A percentile compares a stretch with the other conserved stretches of the same genome.
Conservation (phyloP, 2,329 filamentous ascomycete genomes). For the Neobulgaria alba region DNA sequence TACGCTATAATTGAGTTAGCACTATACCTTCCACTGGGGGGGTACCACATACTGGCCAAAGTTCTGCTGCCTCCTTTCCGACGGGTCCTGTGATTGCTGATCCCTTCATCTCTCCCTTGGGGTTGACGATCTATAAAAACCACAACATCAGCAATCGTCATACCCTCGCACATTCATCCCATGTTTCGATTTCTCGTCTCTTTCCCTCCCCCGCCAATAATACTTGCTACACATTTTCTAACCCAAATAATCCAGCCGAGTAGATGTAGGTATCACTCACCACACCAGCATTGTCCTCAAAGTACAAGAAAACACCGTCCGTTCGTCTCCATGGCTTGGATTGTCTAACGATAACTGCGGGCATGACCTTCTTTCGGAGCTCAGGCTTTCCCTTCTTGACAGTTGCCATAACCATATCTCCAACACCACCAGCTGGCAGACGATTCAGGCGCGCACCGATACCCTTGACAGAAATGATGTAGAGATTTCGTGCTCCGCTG, state of each 20-base stretch:
- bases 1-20: conserved; percentile 58
- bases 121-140: conserved; percentile 80
- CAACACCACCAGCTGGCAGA: conserved; percentile 92
- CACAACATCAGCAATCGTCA: conserved; percentile 30
- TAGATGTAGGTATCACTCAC: no score
- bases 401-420: conserved; percentile 99
- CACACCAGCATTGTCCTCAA: conserved; percentile 99
- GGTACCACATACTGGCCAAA: conserved; percentile 77
- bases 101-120: conserved; percentile 99
- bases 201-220: no score
- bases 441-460: conserved; percentile 96
- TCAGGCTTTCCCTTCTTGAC: conserved; percentile 99
- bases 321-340: conserved; percentile 99
- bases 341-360: conserved; percentile 96
- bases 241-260: no score
- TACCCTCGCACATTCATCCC: background rate
- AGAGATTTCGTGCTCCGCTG: conserved; percentile 96
- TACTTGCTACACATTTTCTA: no score
- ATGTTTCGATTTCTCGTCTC: background rate
- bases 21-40: conserved; percentile 27
- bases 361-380: conserved; percentile 99
- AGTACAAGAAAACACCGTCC: conserved; percentile 98
- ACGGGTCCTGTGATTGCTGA: conserved; percentile 98
- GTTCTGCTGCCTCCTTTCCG: conserved; percentile 98
- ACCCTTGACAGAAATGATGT: conserved; percentile 99